Conservation (phyloP, 2,329 filamentous ascomycete species). For the Aspergillus glaucus region DNA sequence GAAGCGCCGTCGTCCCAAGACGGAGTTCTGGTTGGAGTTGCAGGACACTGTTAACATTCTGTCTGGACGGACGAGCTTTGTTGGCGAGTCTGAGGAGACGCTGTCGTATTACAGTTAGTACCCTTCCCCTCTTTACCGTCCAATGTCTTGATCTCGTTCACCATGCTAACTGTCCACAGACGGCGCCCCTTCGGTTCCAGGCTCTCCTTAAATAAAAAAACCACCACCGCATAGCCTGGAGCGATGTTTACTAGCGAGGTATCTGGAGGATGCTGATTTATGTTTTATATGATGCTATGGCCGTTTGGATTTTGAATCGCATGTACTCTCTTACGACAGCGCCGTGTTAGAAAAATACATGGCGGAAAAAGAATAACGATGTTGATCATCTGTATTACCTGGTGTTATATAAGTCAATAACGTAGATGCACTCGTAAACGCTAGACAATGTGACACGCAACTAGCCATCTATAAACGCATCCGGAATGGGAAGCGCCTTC, state of each 20-base stretch:
- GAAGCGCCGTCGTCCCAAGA: slow-evolving; percentile 76
- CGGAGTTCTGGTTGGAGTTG: slow-evolving; percentile 77
- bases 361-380: background rate
- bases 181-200: background rate
- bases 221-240: background rate
- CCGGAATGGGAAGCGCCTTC: background rate
- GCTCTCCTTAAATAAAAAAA: background rate
- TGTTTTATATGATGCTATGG: slow-evolving; percentile 1
- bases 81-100: slow-evolving; percentile 13
- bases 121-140: too few species aligned
- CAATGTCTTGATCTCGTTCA: background rate
- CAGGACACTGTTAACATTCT: slow-evolving; percentile 79
- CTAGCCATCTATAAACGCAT: background rate
- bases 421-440: background rate
- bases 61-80: slow-evolving; percentile 57
- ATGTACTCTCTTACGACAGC: background rate
- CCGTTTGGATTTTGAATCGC: background rate
- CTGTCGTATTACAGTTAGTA: slow-evolving; percentile 24
- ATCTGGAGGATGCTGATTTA: background rate
- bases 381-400: background rate
- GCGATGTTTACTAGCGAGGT: background rate
- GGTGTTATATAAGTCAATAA: background rate
- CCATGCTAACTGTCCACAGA: background rate
- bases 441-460: too few species aligned
- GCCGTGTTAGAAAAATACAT: background rate